These are phyloP conservation scores for Dendrobium catenatum DNA, from an alignment of 106 monocot genomes.

Conservation along the genomic window DNA sequence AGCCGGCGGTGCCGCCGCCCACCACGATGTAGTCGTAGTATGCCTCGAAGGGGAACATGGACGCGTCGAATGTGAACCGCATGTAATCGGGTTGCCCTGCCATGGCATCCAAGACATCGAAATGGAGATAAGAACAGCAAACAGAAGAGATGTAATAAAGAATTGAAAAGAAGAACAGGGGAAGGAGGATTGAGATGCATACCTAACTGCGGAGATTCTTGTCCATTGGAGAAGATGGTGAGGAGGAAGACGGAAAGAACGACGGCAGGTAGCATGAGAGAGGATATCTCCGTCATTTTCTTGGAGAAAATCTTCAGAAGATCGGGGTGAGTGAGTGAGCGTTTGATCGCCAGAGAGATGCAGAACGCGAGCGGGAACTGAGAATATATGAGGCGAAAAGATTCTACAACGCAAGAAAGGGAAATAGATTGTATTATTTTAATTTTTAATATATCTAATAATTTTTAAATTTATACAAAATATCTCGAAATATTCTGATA, in stretches of 20 bases:
- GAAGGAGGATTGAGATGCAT: not conserved
- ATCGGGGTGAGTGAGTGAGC: not conserved
- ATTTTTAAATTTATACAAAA: too few species aligned
- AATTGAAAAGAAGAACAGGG: too few species aligned
- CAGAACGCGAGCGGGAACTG: too few species aligned
- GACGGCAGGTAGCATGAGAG: not conserved
- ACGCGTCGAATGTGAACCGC: constrained; percentile 50
- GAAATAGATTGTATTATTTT: too few species aligned
- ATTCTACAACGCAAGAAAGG: too few species aligned
- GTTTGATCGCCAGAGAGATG: too few species aligned
- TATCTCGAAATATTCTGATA: too few species aligned
- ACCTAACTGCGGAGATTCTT: constrained; percentile 5
- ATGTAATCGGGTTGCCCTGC: constrained; percentile 20
- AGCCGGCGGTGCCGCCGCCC: constrained; percentile 74
- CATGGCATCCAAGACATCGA: too few species aligned
- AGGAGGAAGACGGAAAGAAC: constrained; percentile 9
- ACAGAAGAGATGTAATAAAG: too few species aligned
- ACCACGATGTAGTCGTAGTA: constrained; percentile 76
- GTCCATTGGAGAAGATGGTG: not conserved
- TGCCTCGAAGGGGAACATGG: constrained; percentile 35
- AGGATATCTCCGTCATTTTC: constrained; percentile 5
- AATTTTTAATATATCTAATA: too few species aligned
- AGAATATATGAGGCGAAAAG: too few species aligned
- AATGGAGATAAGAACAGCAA: too few species aligned
- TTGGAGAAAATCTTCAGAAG: not conserved